Percentiles rank a stretch among this genome's conserved stretches.
Evolutionary conservation across 2,329 filamentous ascomycete genomes (phyloP).

Genomic region (Claviceps pazoutovae): DNA sequence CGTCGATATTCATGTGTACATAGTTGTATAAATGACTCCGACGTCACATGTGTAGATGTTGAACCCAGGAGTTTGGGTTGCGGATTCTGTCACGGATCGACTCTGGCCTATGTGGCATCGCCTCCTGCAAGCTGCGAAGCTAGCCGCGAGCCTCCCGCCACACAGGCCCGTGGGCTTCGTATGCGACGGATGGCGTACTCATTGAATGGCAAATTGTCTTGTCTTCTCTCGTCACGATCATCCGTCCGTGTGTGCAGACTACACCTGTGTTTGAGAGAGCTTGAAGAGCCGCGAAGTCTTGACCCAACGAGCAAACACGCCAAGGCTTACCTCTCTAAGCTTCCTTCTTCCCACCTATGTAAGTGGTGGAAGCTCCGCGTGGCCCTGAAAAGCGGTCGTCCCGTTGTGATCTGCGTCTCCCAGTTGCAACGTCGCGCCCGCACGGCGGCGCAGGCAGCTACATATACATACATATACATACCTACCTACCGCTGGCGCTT

Average conservation of each 20-base stretch:
- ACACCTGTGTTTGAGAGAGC: not conserved
- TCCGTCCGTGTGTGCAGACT: constrained; percentile 4
- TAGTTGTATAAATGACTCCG: too few relatives aligned
- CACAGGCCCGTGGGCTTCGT: not conserved
- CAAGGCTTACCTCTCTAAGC: not conserved
- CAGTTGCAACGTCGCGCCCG: not conserved
- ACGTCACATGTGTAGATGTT: too few relatives aligned
- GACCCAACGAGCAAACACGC: not conserved
- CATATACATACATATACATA: not conserved
- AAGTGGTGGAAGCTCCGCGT: constrained; percentile 2
- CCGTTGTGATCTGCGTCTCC: not conserved
- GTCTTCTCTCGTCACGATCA: constrained; percentile 2
- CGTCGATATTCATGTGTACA: too few relatives aligned
- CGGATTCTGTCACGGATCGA: not conserved
- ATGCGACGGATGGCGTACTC: constrained; percentile 8
- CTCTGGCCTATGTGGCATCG: not conserved
- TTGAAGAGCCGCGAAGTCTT: too few relatives aligned
- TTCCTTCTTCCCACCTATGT: not conserved
- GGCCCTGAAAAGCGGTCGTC: constrained; percentile 4
- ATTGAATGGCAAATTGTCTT: not conserved
- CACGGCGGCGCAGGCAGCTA: not conserved
- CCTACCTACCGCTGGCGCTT: not conserved
- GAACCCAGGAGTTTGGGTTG: not conserved
- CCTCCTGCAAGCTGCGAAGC: not conserved
- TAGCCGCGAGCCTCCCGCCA: not conserved